phyloP scores from a whole-genome alignment of 192 early-diverging fungal species.

The Oehlia diaphana region DNA sequence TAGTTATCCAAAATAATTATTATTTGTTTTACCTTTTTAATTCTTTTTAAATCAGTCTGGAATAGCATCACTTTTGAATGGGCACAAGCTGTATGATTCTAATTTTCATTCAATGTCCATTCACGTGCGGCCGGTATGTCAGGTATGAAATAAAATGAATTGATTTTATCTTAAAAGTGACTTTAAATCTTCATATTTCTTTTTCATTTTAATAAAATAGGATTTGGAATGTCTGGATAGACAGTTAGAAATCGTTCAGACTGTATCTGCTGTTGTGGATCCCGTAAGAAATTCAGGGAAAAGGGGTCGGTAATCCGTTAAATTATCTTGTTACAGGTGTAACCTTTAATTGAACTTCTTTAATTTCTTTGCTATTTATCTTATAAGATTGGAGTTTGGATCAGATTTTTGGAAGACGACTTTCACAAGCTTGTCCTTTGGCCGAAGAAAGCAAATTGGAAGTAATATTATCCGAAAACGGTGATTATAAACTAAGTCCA shows the following conservation, averaged over 20 bases:
- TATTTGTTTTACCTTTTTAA: not conserved
- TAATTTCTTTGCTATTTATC: not conserved
- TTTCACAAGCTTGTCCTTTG: conserved; percentile 51
- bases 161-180: not conserved
- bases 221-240: conserved; percentile 45
- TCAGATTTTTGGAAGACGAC: conserved; percentile 47
- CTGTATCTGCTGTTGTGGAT: conserved; percentile 80
- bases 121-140: conserved; percentile 58
- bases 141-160: conserved; percentile 27
- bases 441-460: conserved; percentile 45
- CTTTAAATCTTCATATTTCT: not conserved
- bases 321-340: not conserved
- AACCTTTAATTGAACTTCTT: not conserved
- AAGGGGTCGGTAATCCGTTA: conserved; percentile 32
- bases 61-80: conserved; percentile 84
- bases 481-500: conserved; percentile 34
- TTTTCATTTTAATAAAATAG: conserved; percentile 31
- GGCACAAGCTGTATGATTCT: conserved; percentile 87
- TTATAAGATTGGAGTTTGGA: conserved; percentile 51
- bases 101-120: conserved; percentile 90
- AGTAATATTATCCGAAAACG: conserved; percentile 40
- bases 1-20: not conserved
- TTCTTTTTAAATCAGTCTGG: conserved; percentile 59
- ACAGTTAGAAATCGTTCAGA: conserved; percentile 69
- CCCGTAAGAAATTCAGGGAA: conserved; percentile 55